Evolutionary conservation across 1,284 basidiomycete species (phyloP).

Genomic region (Meira nashicola): DNA sequence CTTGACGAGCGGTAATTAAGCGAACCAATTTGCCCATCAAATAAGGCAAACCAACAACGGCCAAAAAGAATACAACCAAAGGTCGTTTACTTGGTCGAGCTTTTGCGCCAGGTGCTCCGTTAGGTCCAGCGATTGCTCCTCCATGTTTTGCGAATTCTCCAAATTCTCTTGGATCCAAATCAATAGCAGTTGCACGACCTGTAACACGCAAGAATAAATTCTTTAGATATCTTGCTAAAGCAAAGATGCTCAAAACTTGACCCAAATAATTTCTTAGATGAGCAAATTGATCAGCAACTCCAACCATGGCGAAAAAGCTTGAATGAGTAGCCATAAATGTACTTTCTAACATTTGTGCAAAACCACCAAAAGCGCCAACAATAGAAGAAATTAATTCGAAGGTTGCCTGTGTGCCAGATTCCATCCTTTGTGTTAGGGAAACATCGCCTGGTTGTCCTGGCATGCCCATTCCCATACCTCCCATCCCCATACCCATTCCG

Average conservation of each 20-base stretch:
- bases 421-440: conserved; percentile 78
- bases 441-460: conserved; percentile 41
- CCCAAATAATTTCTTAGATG: conserved; percentile 86
- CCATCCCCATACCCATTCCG: conserved; percentile 31
- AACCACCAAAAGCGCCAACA: conserved; percentile 90
- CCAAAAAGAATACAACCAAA: conserved; percentile 86
- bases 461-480: conserved; percentile 38
- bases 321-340: conserved; percentile 99
- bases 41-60: conserved; percentile 89
- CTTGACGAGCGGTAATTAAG: conserved; percentile 66
- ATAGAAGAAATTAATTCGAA: conserved; percentile 90
- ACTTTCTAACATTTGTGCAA: conserved; percentile 94
- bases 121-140: conserved; percentile 18
- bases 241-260: conserved; percentile 82
- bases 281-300: conserved; percentile 90
- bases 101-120: conserved; percentile 15
- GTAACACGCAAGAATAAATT: conserved; percentile 40
- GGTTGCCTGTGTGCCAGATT: conserved; percentile 82
- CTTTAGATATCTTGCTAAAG: conserved; percentile 76
- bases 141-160: conserved; percentile 43
- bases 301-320: conserved; percentile 97
- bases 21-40: conserved; percentile 86
- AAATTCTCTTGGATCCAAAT: conserved; percentile 46
- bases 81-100: conserved; percentile 70
- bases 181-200: conserved; percentile 37